phyloP scores from a whole-genome alignment of 768 basidiomycete genomes.

The Termitomyces sp. region DNA sequence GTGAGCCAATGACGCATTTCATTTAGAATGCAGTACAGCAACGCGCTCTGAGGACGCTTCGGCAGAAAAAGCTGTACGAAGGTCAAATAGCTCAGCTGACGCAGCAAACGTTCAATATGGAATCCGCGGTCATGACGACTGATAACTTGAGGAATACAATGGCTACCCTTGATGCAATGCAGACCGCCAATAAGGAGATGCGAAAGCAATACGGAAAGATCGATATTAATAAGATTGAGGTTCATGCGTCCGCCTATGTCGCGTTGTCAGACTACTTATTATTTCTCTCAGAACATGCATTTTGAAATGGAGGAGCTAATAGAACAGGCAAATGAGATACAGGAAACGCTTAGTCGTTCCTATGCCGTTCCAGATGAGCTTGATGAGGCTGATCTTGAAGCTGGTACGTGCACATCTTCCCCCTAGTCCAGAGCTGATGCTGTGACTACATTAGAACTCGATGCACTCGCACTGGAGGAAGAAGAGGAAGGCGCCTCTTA shows the following conservation, averaged over 20 bases:
- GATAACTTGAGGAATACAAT: slow-evolving; percentile 98
- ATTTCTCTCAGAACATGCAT: slow-evolving; percentile 67
- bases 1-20: not conserved
- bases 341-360: slow-evolving; percentile 87
- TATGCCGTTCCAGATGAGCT: slow-evolving; percentile 97
- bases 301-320: slow-evolving; percentile 97
- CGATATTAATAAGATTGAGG: slow-evolving; percentile 98
- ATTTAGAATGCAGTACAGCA: slow-evolving; percentile 83
- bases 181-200: slow-evolving; percentile 92
- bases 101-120: slow-evolving; percentile 99
- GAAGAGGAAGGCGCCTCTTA: slow-evolving; percentile 92
- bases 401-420: slow-evolving; percentile 49
- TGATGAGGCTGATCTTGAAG: slow-evolving; percentile 96
- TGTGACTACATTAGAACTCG: slow-evolving; percentile 76
- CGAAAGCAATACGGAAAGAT: slow-evolving; percentile 96
- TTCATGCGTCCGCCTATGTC: slow-evolving; percentile 26
- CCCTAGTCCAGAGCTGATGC: not conserved
- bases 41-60: slow-evolving; percentile 87
- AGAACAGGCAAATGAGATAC: slow-evolving; percentile 97
- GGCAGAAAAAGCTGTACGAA: slow-evolving; percentile 97
- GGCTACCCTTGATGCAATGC: slow-evolving; percentile 98
- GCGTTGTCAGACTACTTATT: not conserved
- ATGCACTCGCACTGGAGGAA: slow-evolving; percentile 86
- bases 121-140: slow-evolving; percentile 91
- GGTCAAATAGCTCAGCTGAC: slow-evolving; percentile 82